These are phyloP conservation scores for Moesziomyces globuligerus DNA, from an alignment of 1,284 basidiomycete species.

Conservation along the genomic window DNA sequence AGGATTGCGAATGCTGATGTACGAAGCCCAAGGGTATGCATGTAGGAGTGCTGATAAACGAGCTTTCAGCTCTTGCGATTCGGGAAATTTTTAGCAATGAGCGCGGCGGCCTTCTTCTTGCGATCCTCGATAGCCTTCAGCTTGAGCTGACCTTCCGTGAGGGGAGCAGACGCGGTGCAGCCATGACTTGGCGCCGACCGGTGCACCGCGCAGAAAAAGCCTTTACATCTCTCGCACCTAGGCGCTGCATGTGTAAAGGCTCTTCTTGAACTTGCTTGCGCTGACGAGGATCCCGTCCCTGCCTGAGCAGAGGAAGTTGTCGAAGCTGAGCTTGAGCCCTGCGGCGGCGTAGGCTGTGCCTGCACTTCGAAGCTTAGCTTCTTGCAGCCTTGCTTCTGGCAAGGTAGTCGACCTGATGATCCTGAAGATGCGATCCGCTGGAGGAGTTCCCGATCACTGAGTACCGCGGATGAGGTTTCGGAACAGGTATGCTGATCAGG, in stretches of 20 bases:
- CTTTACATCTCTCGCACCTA: conserved; percentile 52
- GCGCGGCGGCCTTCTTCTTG: conserved; percentile 56
- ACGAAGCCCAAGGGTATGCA: not conserved
- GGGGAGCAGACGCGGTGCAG: conserved; percentile 47
- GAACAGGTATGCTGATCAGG: conserved; percentile 51
- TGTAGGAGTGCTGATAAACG: not conserved
- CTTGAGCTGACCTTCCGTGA: conserved; percentile 55
- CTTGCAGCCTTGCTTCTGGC: conserved; percentile 56
- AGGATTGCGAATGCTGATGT: too few species aligned
- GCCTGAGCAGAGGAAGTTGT: too few species aligned
- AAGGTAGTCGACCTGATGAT: conserved; percentile 44
- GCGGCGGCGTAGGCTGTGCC: not conserved
- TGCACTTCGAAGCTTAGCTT: conserved; percentile 50
- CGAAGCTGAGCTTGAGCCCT: conserved; percentile 2
- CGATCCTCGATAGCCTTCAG: conserved; percentile 52
- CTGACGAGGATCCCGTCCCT: too few species aligned
- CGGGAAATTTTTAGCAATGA: conserved; percentile 57
- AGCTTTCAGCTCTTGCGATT: conserved; percentile 23
- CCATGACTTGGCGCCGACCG: conserved; percentile 45
- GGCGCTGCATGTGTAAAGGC: conserved; percentile 51
- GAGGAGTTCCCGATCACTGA: conserved; percentile 42
- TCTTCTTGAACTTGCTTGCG: too few species aligned
- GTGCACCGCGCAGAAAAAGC: conserved; percentile 54
- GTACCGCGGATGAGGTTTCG: conserved; percentile 28
- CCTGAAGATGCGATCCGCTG: conserved; percentile 17